Evolutionary conservation across 768 basidiomycete species (phyloP).

Genomic region (Suillus tomentosus): DNA sequence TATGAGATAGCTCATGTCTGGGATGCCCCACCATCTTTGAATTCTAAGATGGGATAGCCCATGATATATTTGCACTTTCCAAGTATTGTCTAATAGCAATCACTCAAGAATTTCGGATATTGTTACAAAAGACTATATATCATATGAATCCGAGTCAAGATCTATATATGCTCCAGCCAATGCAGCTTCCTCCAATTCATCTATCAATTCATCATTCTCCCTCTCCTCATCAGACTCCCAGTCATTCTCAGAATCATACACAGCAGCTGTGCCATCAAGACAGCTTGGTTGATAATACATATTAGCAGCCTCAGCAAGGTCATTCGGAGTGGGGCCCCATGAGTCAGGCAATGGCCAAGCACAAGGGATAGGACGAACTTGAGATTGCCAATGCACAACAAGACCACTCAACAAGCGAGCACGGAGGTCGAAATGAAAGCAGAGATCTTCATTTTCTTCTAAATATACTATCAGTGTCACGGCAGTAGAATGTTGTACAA

Average conservation of each 20-base stretch:
- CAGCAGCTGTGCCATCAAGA: not conserved
- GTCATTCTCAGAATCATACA: not conserved
- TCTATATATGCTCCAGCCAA: not conserved
- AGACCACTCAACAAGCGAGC: not conserved
- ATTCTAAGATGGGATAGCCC: not conserved
- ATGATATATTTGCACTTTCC: not conserved
- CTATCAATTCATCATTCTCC: conserved; percentile 2
- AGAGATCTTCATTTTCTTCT: not conserved
- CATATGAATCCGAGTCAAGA: not conserved
- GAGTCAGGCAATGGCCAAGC: not conserved
- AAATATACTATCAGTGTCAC: not conserved
- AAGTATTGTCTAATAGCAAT: not conserved
- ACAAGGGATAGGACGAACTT: not conserved
- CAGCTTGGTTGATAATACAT: not conserved
- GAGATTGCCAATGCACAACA: conserved; percentile 5
- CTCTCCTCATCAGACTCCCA: not conserved
- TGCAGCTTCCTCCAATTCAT: conserved; percentile 1
- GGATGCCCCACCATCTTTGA: not conserved
- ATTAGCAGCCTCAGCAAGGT: conserved; percentile 1
- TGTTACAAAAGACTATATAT: not conserved
- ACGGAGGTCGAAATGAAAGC: not conserved
- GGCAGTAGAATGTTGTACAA: not conserved
- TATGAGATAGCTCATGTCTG: not conserved
- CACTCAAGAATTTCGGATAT: not conserved
- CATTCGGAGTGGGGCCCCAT: not conserved